Evolutionary conservation across 805 yeast genomes (phyloP).

Genomic region (Blastobotrys terrestris): DNA sequence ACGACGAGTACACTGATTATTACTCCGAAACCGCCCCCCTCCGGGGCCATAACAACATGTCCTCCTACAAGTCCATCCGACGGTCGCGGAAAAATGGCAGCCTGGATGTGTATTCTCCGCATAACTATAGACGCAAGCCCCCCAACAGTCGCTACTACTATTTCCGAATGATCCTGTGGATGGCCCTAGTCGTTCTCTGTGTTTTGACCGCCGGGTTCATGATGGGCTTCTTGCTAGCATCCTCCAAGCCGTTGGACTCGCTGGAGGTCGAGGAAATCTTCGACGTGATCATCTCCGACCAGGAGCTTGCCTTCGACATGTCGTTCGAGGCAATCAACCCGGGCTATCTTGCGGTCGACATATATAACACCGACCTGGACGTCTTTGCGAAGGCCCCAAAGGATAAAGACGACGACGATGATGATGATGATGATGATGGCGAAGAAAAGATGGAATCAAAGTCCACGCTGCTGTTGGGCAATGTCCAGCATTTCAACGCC

Average conservation of each 20-base stretch:
- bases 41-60: constrained; percentile 12
- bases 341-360: constrained; percentile 64
- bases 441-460: not conserved
- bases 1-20: constrained; percentile 22
- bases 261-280: constrained; percentile 56
- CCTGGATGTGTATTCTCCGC: constrained; percentile 39
- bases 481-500: constrained; percentile 57
- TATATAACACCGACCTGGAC: constrained; percentile 68
- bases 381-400: constrained; percentile 50
- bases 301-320: constrained; percentile 76
- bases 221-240: constrained; percentile 77
- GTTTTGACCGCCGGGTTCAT: constrained; percentile 55
- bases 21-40: constrained; percentile 31
- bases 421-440: constrained; percentile 19
- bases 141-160: constrained; percentile 16
- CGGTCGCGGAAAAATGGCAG: constrained; percentile 18
- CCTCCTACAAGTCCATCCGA: constrained; percentile 17
- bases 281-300: constrained; percentile 72
- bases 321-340: constrained; percentile 80
- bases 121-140: constrained; percentile 33
- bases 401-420: constrained; percentile 17
- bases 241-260: constrained; percentile 73
- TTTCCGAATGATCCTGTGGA: constrained; percentile 30
- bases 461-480: constrained; percentile 74
- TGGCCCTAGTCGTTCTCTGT: constrained; percentile 23